Evolutionary conservation across 371 early-diverging fungal species (phyloP).

Genomic region (Mucor sp.): DNA sequence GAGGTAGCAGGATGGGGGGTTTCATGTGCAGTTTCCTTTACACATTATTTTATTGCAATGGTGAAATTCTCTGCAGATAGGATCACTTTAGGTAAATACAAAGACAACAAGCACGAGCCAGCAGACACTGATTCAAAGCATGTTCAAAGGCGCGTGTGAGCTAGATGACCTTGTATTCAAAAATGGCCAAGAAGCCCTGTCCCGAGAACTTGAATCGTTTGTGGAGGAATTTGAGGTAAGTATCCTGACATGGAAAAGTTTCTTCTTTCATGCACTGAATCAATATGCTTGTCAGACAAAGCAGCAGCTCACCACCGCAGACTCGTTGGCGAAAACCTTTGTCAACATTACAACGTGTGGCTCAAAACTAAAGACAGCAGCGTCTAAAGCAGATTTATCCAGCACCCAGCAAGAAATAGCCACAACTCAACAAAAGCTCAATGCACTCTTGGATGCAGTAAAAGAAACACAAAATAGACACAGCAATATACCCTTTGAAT

Average conservation of each 20-base stretch:
- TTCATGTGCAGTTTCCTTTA: background rate
- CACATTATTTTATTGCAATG: background rate
- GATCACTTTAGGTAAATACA: background rate
- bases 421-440: background rate
- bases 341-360: constrained; percentile 17
- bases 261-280: background rate
- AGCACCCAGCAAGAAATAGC: background rate
- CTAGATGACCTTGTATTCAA: constrained; percentile 19
- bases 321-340: constrained; percentile 16
- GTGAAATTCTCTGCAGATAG: background rate
- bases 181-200: constrained; percentile 9
- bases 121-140: background rate
- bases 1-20: background rate
- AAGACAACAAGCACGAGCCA: background rate
- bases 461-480: background rate
- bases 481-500: background rate
- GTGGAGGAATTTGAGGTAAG: constrained; percentile 17
- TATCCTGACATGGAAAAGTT: no score
- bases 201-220: constrained; percentile 12
- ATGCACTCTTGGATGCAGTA: background rate
- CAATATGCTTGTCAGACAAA: background rate
- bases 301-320: background rate
- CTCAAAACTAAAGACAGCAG: background rate
- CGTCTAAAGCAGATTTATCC: background rate
- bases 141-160: constrained; percentile 11